Conservation (phyloP, 2,329 filamentous ascomycete species). For the Pestalotiopsis sp. region DNA sequence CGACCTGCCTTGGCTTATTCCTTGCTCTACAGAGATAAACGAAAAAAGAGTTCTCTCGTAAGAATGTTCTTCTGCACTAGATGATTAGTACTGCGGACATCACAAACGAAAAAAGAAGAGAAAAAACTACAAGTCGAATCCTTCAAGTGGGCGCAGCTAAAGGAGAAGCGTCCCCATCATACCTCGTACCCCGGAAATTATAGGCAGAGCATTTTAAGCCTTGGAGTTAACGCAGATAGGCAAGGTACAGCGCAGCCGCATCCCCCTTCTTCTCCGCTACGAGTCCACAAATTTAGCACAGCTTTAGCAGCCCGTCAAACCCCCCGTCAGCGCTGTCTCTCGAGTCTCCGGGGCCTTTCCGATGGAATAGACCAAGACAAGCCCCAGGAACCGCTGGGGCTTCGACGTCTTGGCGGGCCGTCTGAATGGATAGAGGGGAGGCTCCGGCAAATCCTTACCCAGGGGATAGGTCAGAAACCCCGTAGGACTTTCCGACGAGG, state of each 20-base stretch:
- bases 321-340: no score
- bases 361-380: background rate
- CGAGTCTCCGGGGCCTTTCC: background rate
- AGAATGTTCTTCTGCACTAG: background rate
- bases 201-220: background rate
- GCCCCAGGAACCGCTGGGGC: background rate
- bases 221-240: background rate
- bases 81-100: background rate
- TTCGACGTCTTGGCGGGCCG: background rate
- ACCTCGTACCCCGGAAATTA: background rate
- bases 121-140: background rate
- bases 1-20: background rate
- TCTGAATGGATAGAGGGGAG: background rate
- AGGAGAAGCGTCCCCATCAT: background rate
- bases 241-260: background rate
- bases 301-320: background rate
- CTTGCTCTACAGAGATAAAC: background rate
- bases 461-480: background rate
- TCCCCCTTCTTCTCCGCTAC: background rate
- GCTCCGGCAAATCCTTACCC: no score
- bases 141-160: background rate
- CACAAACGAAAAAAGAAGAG: background rate
- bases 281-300: background rate
- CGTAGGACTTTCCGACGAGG: background rate
- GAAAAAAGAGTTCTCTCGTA: background rate